Base-by-base conservation (phyloP, 352 stramenopile genomes). In the Phytophthora europaea region DNA sequence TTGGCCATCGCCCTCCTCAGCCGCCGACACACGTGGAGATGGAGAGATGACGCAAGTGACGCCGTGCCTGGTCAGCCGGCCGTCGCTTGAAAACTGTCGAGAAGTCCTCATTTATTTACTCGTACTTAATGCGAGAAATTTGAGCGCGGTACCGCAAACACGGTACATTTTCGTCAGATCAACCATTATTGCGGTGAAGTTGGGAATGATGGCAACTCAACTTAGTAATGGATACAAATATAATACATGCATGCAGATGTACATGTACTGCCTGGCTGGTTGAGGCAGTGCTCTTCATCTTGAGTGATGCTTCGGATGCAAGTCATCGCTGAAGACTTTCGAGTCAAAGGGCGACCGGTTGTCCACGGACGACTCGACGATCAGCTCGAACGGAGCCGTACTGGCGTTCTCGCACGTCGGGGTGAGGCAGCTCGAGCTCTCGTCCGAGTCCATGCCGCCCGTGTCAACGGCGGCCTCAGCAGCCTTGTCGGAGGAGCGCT, bases 351-450 rank as follows among this genome's bases (percentile, higher is more conserved):
- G 28, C 5, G 52, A 64, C 33, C 53, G 52, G 4, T 48, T 74
- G 53, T 69, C 69, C 10, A 61, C 60, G 16, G 58, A 61, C 1
- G 71, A 80, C 63, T 80, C 76, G 20, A 81, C 67, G 61, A 89
- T 81, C 28, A 89, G 70, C 60, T 87, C 80, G 48, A 85, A 91
- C 40, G 80, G 80, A 15, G 63, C 67, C 2, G 71, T 61, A 40
- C 71, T 70, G 18, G 73, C 61, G 65, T 79, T 65, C 23, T 81
- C 57, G 20, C 45, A 70, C 18, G 65, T 78, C 12, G 78, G 78
- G 4, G 61, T 76, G 10, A 79, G 55, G 48, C 67, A 79, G 45
- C 65, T 73, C 5, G 74, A 84, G 36, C 55, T 75, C 43, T 80
- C 56, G 52, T 75, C 60, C 18, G 68, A 79, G 28, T 78, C 59